A percentile compares a stretch with the other conserved stretches of the same genome.
Conservation (phyloP, 2,329 filamentous ascomycete genomes). For the Onygena corvina region DNA sequence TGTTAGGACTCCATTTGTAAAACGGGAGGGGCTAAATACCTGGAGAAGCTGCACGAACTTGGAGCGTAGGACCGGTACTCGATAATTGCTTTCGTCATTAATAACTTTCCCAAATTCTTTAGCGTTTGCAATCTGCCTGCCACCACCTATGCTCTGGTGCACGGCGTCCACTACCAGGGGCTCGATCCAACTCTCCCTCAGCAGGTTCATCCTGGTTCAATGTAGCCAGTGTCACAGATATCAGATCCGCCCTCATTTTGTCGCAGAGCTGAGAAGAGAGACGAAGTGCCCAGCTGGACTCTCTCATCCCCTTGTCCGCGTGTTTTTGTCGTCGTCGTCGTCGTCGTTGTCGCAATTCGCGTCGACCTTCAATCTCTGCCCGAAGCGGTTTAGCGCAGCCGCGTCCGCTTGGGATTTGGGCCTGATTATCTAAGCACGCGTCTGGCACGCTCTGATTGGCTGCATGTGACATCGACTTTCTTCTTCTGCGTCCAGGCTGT, state of each 20-base stretch:
- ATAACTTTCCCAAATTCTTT: background rate
- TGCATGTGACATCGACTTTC: background rate
- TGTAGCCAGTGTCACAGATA: background rate
- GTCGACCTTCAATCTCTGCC: background rate
- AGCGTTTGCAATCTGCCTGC: background rate
- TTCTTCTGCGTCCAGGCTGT: too few species aligned
- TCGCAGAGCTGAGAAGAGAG: background rate
- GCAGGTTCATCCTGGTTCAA: slow-evolving; percentile 4
- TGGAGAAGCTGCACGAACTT: slow-evolving; percentile 22
- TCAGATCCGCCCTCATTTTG: background rate
- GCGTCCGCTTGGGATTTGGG: background rate
- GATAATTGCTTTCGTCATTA: slow-evolving; percentile 26
- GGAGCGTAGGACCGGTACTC: slow-evolving; percentile 17
- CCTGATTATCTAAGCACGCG: background rate
- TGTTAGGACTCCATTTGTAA: slow-evolving; percentile 6
- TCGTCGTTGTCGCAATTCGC: background rate
- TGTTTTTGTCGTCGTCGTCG: background rate
- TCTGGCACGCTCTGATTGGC: background rate
- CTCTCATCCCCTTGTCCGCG: background rate
- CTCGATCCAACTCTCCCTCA: slow-evolving; percentile 3
- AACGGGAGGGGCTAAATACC: slow-evolving; percentile 17
- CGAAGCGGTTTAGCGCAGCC: background rate
- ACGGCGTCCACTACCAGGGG: background rate
- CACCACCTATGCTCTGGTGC: background rate
- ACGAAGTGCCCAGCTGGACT: background rate